Base-by-base conservation (phyloP, 1,284 basidiomycete species). In the Papiliotrema flavescens region DNA sequence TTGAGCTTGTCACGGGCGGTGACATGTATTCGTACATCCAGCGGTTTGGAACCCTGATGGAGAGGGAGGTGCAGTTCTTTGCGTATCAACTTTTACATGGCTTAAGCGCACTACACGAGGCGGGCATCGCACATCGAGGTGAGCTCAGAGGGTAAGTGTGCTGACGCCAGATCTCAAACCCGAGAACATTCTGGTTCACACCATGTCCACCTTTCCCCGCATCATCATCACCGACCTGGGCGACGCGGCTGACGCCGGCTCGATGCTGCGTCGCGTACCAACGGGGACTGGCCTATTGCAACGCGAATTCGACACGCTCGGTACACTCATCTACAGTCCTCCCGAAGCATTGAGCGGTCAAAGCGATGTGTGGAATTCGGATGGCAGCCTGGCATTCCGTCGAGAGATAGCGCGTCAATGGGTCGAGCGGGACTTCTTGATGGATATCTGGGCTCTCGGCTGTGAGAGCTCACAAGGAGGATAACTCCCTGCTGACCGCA, bases 161-260 rank as follows among this genome's bases (percentile, higher is more conserved):
- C 79, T 94, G 9, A 22, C 24, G 42, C 23, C 42, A 90, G 88
- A 90, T 73, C 71, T 89, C 55, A 90, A 90, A 82, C 89, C 89
- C 35, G 90, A 93, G 75, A 93, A 93, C 63, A 85, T 93, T 51
- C 79, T 94, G 9, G 80, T 94, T 3, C 79, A 84, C 61, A 79
- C 81, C 2, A 85, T 87, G 8, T 86, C 86, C 2, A 82, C 86
- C 1, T 92, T 88, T 69, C 90, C 90, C 45, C 85, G 85, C 40
- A 83, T 91, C 41, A 80, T 89, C 54, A 85, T 93, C 39, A 89
- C 87, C 17, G 90, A 93, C 73, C 91, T 93, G 68, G 90, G 90
- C 6, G 82, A 53, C 20, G 54, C 65, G 0, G 53, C 54, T 2
- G 59, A 54, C 1, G 37, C 37, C 22, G 43, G 49, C 0, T n/a